Evolutionary conservation across 306 rosid species (phyloP).

Genomic region (Citrullus mucosospermus): DNA sequence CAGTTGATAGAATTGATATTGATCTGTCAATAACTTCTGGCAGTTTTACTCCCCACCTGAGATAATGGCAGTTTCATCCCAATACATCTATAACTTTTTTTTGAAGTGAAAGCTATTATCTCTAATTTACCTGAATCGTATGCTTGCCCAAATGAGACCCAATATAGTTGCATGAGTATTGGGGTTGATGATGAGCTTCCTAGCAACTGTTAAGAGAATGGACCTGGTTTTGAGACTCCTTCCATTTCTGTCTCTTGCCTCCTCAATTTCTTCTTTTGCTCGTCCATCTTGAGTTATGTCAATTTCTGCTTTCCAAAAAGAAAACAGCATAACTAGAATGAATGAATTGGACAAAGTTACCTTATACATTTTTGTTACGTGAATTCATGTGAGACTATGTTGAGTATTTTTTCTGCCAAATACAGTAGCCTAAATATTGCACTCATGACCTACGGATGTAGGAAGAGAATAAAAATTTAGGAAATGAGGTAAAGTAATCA

Average conservation of each 20-base stretch:
- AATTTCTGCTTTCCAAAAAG: conserved; percentile 30
- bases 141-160: conserved; percentile 74
- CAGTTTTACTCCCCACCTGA: conserved; percentile 72
- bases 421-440: not conserved
- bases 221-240: conserved; percentile 33
- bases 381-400: not conserved
- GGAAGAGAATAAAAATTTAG: not conserved
- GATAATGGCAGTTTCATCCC: conserved; percentile 5
- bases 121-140: conserved; percentile 51
- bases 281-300: conserved; percentile 41
- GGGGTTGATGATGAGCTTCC: conserved; percentile 59
- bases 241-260: conserved; percentile 18
- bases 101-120: not conserved
- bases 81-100: not conserved
- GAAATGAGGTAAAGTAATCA: not conserved
- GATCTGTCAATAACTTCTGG: conserved; percentile 58
- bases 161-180: conserved; percentile 81
- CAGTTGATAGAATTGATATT: conserved; percentile 46
- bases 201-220: conserved; percentile 62
- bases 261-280: conserved; percentile 52
- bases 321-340: conserved; percentile 8
- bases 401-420: not conserved
- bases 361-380: not conserved
- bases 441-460: not conserved
- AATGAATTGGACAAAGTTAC: not conserved